Percentiles rank a stretch among this genome's conserved stretches.
These are phyloP conservation scores for Alternaria infectoria DNA, from an alignment of 2,329 filamentous ascomycete genomes.

Conservation along the genomic window DNA sequence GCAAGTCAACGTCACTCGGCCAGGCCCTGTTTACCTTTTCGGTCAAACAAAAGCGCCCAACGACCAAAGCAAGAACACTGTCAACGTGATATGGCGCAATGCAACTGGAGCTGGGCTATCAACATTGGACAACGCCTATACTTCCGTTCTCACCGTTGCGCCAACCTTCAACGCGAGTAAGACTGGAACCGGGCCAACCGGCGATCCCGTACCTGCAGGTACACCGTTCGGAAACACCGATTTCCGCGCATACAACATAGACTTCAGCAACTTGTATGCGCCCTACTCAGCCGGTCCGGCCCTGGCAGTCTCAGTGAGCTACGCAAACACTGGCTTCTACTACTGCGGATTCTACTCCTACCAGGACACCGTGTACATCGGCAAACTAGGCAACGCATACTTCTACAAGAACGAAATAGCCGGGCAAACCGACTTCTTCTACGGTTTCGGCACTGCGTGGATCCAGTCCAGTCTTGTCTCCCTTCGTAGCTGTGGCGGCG, in stretches of 20 bases:
- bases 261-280: conserved; percentile 67
- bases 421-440: conserved; percentile 72
- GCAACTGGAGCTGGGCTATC: conserved; percentile 57
- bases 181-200: conserved; percentile 67
- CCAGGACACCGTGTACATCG: conserved; percentile 73
- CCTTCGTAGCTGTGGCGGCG: conserved; percentile 68
- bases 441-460: conserved; percentile 71
- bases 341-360: conserved; percentile 70
- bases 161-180: conserved; percentile 68
- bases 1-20: conserved; percentile 69
- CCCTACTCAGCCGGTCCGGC: conserved; percentile 62
- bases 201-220: conserved; percentile 63
- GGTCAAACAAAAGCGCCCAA: conserved; percentile 62
- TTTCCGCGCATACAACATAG: conserved; percentile 71
- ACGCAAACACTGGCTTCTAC: conserved; percentile 72
- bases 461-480: conserved; percentile 61
- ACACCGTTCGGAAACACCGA: conserved; percentile 69
- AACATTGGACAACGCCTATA: conserved; percentile 67
- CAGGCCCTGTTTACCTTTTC: conserved; percentile 65
- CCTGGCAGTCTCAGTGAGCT: conserved; percentile 65
- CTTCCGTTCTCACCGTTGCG: conserved; percentile 66
- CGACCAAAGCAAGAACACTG: conserved; percentile 56
- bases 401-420: conserved; percentile 67
- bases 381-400: conserved; percentile 70
- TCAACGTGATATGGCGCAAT: conserved; percentile 65